Conservation (phyloP, 176 grass and related monocot genomes). For the Musa acuminata region DNA sequence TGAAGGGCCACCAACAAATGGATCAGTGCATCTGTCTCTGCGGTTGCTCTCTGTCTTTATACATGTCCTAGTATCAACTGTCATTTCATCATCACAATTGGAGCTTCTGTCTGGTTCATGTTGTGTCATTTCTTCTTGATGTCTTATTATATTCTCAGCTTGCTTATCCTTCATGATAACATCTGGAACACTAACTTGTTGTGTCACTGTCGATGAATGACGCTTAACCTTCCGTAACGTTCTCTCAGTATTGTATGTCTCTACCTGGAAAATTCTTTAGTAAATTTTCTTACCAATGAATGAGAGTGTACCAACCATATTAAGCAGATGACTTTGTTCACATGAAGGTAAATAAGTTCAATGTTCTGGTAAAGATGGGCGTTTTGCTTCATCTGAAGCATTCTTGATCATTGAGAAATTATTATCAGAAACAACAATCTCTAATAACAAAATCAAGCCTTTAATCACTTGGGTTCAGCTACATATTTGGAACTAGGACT, state of each 20-base stretch:
- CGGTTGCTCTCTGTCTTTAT: slow-evolving; percentile 17
- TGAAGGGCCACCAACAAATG: slow-evolving; percentile 47
- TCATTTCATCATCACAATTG: slow-evolving; percentile 32
- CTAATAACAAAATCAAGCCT: too few relatives aligned
- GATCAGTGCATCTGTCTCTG: slow-evolving; percentile 39
- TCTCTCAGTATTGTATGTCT: slow-evolving; percentile 47
- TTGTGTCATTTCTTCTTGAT: slow-evolving; percentile 14
- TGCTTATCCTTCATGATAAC: slow-evolving; percentile 37
- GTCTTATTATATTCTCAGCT: slow-evolving; percentile 12
- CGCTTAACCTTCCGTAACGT: slow-evolving; percentile 77
- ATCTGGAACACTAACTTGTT: slow-evolving; percentile 39
- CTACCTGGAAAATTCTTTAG: slow-evolving; percentile 42
- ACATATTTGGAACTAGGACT: too few relatives aligned
- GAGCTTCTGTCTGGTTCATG: slow-evolving; percentile 34
- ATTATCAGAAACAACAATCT: too few relatives aligned
- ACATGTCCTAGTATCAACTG: slow-evolving; percentile 31
- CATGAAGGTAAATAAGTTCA: background rate
- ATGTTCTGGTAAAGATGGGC: too few relatives aligned
- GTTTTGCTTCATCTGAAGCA: too few relatives aligned
- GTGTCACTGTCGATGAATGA: slow-evolving; percentile 17
- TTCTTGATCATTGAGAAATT: too few relatives aligned
- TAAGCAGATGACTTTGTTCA: slow-evolving; percentile 4
- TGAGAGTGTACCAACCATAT: slow-evolving; percentile 16
- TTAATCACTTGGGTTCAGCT: too few relatives aligned
- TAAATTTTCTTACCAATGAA: background rate